A percentile compares a stretch with the other conserved stretches of the same genome.
Conservation (phyloP, 352 stramenopile species). For the Phytophthora pistaciae region DNA sequence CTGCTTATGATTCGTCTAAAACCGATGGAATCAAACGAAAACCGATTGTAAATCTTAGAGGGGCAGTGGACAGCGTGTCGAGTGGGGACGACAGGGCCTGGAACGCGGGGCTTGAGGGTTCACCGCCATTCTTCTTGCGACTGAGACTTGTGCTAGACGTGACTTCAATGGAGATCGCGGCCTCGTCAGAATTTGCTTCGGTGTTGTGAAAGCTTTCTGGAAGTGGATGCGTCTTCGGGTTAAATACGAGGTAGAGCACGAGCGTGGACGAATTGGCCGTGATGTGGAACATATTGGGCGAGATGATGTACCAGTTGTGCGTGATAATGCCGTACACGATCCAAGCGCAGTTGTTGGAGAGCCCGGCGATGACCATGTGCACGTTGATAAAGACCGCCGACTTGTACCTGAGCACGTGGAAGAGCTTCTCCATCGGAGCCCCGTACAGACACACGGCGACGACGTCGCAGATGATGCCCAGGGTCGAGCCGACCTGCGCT, state of each 20-base stretch:
- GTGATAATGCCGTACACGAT: slow-evolving; percentile 44
- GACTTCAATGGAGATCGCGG: slow-evolving; percentile 6
- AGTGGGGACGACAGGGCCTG: slow-evolving; percentile 6
- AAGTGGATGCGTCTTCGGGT: slow-evolving; percentile 19
- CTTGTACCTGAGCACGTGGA: slow-evolving; percentile 48
- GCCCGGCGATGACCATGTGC: slow-evolving; percentile 44
- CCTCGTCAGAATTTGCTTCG: not conserved
- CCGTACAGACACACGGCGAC: slow-evolving; percentile 39
- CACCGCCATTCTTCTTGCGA: slow-evolving; percentile 2
- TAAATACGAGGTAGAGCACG: slow-evolving; percentile 35
- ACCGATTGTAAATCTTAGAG: not conserved
- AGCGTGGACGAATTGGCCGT: slow-evolving; percentile 25
- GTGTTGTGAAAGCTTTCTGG: slow-evolving; percentile 8
- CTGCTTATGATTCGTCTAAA: too few species aligned
- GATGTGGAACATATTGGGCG: slow-evolving; percentile 32
- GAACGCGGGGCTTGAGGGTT: slow-evolving; percentile 6
- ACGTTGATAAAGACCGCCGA: slow-evolving; percentile 48
- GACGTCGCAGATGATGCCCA: slow-evolving; percentile 44
- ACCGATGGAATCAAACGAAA: too few species aligned
- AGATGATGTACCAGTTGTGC: slow-evolving; percentile 33
- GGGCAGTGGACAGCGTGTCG: not conserved
- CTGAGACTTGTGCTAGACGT: slow-evolving; percentile 5
- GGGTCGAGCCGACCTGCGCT: slow-evolving; percentile 26
- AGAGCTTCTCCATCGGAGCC: slow-evolving; percentile 52
- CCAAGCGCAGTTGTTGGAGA: slow-evolving; percentile 54